These are phyloP conservation scores for Paracoccidioides brasiliensis DNA, from an alignment of 2,329 filamentous ascomycete species.

Conservation along the genomic window DNA sequence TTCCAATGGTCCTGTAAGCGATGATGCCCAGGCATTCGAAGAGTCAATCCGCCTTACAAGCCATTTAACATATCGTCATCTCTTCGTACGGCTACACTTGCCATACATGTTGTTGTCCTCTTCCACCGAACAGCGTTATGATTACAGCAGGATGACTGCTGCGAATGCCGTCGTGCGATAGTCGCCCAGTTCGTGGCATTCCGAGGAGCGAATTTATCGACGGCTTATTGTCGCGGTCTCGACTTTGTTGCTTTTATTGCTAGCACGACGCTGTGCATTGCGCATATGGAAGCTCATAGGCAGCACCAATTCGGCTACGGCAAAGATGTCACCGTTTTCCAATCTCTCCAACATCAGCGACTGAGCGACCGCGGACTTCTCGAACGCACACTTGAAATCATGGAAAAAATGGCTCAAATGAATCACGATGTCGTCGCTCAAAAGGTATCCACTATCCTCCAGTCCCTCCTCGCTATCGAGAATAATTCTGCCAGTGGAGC, in stretches of 20 bases:
- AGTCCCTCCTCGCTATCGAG: slow-evolving; percentile 13
- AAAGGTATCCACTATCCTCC: slow-evolving; percentile 13
- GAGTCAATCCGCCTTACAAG: slow-evolving; percentile 29
- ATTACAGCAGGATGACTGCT: slow-evolving; percentile 40
- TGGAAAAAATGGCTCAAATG: slow-evolving; percentile 18
- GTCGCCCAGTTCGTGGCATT: slow-evolving; percentile 38
- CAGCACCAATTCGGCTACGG: background rate
- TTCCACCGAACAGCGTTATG: slow-evolving; percentile 23
- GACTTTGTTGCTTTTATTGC: slow-evolving; percentile 20
- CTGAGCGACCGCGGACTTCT: slow-evolving; percentile 29
- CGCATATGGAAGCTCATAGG: slow-evolving; percentile 16
- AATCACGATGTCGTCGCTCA: slow-evolving; percentile 22
- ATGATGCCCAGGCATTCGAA: slow-evolving; percentile 14
- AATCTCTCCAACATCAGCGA: slow-evolving; percentile 26
- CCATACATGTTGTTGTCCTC: slow-evolving; percentile 40
- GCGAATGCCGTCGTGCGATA: slow-evolving; percentile 39
- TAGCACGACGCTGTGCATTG: slow-evolving; percentile 15
- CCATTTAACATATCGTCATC: slow-evolving; percentile 40
- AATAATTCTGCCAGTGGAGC: slow-evolving; percentile 1
- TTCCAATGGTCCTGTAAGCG: slow-evolving; percentile 2
- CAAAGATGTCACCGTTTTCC: slow-evolving; percentile 11
- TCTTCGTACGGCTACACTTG: slow-evolving; percentile 42
- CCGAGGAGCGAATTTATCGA: slow-evolving; percentile 20
- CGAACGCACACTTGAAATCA: slow-evolving; percentile 25
- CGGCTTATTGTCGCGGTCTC: slow-evolving; percentile 15